Evolutionary conservation across 345 rosid genomes (phyloP), one percentile per base, ranked within the genome.

Genomic region (Aquilaria sinensis): DNA sequence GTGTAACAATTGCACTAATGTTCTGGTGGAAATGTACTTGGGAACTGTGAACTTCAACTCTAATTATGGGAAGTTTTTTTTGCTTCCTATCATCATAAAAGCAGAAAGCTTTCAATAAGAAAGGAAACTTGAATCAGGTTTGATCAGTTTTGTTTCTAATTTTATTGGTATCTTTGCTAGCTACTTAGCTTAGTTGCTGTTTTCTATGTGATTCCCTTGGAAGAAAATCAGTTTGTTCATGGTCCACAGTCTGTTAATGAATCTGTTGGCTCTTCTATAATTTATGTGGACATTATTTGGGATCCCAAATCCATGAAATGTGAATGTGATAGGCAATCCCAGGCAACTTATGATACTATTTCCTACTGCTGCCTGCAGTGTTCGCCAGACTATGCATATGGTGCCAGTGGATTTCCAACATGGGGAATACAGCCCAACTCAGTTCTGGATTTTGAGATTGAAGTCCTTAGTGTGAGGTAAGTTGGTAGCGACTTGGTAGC

Each of bases 351-450:
- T 57, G 53, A 54, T 69, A 9, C 33, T 32, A 11, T 59, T 47
- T 33, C 53, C 69, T 3, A 37, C 8, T 10, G 8, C 47, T 73
- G 74, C 67, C 63, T 78, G 65, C 83, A 90, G 97, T 93, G 98
- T 79, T 72, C 97, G 51, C 92, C 98, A 3, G 96, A 93, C 75
- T 90, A 88, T 61, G 98, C 97, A 8, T 93, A 90, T 76, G 98
- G 98, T 23, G 56, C 96, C 51, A 53, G 70, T 70, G 98, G 97
- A 62, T 93, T 90, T 75, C 77, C 84, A 49, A 70, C 82, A 47
- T 86, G 98, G 98, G 97, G 97, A 5, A 93, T 93, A 56, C 88
- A 81, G 46, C 90, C 96, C 0, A 85, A 93, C 83, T 90, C 97
- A 0, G 87, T 72, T 66, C 85, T 90, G 60, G 94, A 78, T 62